Evolutionary conservation across 306 rosid species (phyloP), one percentile per base, ranked within the genome.

Genomic region (Inga oerstediana): DNA sequence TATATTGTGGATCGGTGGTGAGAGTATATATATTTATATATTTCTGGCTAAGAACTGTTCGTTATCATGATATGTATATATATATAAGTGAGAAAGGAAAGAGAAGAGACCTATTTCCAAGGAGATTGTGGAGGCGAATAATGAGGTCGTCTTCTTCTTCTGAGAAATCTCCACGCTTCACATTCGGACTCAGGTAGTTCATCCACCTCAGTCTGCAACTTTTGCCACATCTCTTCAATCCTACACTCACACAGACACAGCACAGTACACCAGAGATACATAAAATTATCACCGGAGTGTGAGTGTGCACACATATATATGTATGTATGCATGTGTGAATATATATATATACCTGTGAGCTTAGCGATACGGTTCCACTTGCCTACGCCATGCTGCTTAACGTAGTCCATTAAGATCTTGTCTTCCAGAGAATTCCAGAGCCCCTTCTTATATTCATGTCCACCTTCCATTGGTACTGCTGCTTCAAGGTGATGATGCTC

Each of bases 181-280:
- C 88, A 44, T 32, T 76, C 14, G 95, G 93, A 84, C 90, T 84
- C 3, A 88, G 88, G 80, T 91, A 91, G 54, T 89, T 91, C 83
- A 88, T 85, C 94, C 93, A 91, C 81, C 94, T 86, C 32, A 91
- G 30, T 69, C 93, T 86, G 81, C 93, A 91, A 87, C 91, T 91
- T 80, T 89, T 91, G 27, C 91, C 93, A 14, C 91, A 77, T 74
- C 93, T 88, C 88, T 82, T 89, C 93, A 91, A 85, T 19, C 88
- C 92, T 91, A 49, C 69, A 79, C 37, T 4, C 19, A 44, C 20
- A 79, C 15, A 2, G 27, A 37, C 13, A 17, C 9, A 19, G 22
- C 9, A 59, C 14, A 58, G 32, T n/a, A n/a, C 43, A 61, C 35
- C 37, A 3, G 10, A 61, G 67, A n/a, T 11, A 4, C 16, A 3